Conservation (phyloP, 805 yeast species). For the Torulaspora delbrueckii region DNA sequence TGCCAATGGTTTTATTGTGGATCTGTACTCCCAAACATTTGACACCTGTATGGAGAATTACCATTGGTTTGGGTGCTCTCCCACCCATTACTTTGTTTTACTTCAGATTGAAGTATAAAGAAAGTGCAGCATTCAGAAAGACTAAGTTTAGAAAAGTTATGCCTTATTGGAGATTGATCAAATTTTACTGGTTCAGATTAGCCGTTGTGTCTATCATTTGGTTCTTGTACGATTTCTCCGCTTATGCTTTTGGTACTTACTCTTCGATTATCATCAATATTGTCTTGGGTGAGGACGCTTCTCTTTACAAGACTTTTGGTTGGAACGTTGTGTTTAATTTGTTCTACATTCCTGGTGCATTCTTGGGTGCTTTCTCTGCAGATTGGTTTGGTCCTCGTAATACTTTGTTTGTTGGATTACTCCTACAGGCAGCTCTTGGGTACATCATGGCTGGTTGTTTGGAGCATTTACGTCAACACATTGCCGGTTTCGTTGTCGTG, state of each 20-base stretch:
- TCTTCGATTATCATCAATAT: conserved; percentile 62
- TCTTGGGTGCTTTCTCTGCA: conserved; percentile 78
- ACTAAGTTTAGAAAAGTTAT: conserved; percentile 58
- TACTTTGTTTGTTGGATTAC: conserved; percentile 65
- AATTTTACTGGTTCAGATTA: conserved; percentile 81
- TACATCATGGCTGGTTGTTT: conserved; percentile 76
- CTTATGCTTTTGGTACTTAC: conserved; percentile 83
- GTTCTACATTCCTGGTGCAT: conserved; percentile 87
- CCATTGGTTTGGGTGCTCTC: conserved; percentile 85
- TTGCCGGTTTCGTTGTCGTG: conserved; percentile 77
- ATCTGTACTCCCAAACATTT: conserved; percentile 68
- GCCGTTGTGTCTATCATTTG: conserved; percentile 68
- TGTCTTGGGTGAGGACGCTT: conserved; percentile 53
- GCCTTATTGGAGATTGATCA: conserved; percentile 66
- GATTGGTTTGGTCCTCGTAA: conserved; percentile 90
- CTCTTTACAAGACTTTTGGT: conserved; percentile 72
- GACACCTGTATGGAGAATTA: conserved; percentile 84
- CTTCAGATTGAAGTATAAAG: conserved; percentile 69
- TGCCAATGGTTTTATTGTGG: conserved; percentile 81
- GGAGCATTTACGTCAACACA: conserved; percentile 47
- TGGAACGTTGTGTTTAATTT: conserved; percentile 88
- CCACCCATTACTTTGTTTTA: conserved; percentile 77
- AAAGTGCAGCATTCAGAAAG: conserved; percentile 66
- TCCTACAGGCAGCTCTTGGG: conserved; percentile 72
- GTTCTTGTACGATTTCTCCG: conserved; percentile 87